Evolutionary conservation across 2,329 filamentous ascomycete genomes (phyloP).

Genomic region (Neofusicoccum ribis): DNA sequence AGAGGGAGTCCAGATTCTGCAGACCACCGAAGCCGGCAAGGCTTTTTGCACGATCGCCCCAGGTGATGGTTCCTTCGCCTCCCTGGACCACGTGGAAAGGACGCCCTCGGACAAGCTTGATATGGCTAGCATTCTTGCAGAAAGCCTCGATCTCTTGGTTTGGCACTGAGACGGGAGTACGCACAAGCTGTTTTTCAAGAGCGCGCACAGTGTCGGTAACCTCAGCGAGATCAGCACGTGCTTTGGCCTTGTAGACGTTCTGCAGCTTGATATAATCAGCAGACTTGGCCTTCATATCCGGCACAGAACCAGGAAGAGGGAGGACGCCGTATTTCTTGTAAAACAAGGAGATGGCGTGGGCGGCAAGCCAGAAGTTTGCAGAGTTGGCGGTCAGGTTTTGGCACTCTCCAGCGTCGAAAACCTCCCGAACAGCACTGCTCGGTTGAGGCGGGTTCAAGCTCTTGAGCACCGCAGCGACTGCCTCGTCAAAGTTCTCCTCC

Average conservation of each 20-base stretch:
- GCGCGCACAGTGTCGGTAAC: conserved; percentile 66
- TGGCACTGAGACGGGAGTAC: conserved; percentile 53
- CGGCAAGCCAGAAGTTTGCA: conserved; percentile 85
- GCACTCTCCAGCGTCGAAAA: conserved; percentile 72
- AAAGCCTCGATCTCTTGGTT: conserved; percentile 81
- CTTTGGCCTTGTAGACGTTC: conserved; percentile 89
- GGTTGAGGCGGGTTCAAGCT: conserved; percentile 71
- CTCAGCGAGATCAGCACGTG: conserved; percentile 73
- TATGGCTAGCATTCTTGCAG: conserved; percentile 92
- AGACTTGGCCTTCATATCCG: conserved; percentile 97
- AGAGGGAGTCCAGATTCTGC: conserved; percentile 43
- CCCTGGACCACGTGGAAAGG: conserved; percentile 51
- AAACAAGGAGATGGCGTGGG: conserved; percentile 75
- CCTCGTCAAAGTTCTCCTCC: conserved; percentile 97
- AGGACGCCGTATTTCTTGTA: conserved; percentile 70
- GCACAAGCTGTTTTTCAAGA: conserved; percentile 53
- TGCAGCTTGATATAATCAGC: conserved; percentile 87
- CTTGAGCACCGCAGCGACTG: conserved; percentile 81
- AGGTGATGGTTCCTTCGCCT: conserved; percentile 42
- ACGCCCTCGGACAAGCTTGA: conserved; percentile 76
- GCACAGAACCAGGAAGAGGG: conserved; percentile 81
- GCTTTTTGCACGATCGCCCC: conserved; percentile 51
- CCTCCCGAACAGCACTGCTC: conserved; percentile 68
- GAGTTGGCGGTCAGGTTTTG: conserved; percentile 47
- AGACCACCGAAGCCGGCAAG: conserved; percentile 17